phyloP scores from a whole-genome alignment of 805 yeast genomes.

The Sugiyamaella valdiviana region DNA sequence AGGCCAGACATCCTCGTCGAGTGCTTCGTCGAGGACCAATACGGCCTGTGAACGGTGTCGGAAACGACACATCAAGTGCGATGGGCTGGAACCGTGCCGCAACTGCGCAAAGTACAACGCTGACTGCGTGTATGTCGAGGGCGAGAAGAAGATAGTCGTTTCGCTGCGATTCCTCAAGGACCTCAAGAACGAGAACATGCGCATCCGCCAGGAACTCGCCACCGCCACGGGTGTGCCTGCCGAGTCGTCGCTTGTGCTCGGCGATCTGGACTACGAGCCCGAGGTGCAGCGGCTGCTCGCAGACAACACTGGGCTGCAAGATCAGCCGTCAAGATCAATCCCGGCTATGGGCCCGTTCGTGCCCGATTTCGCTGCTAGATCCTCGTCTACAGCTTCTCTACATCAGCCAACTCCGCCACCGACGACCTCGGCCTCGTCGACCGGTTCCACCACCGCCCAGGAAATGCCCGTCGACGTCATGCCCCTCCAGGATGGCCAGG shows the following conservation, averaged over 20 bases:
- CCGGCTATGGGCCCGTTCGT: too few relatives aligned
- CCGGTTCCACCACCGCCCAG: too few relatives aligned
- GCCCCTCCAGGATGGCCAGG: neutral
- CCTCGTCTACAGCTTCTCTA: too few relatives aligned
- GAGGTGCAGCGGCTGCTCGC: neutral
- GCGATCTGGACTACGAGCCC: neutral
- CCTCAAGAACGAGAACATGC: constrained; percentile 18
- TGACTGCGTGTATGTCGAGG: constrained; percentile 22
- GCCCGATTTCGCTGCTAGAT: too few relatives aligned
- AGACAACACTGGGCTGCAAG: neutral
- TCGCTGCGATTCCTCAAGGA: constrained; percentile 19
- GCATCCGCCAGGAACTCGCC: constrained; percentile 7
- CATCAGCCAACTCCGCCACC: too few relatives aligned
- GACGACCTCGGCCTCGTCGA: too few relatives aligned
- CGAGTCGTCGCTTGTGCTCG: too few relatives aligned
- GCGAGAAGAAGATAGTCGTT: constrained; percentile 24
- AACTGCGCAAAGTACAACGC: constrained; percentile 16
- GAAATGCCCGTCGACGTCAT: neutral
- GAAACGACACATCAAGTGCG: constrained; percentile 22
- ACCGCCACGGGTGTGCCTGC: neutral
- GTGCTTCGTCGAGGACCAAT: constrained; percentile 8
- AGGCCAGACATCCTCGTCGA: neutral
- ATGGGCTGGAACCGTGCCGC: constrained; percentile 18
- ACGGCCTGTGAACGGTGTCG: constrained; percentile 25
- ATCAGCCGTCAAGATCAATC: too few relatives aligned